Percentiles rank a stretch among this genome's conserved stretches.
Conservation (phyloP, 2,329 filamentous ascomycete species). For the Talaromyces sp. region DNA sequence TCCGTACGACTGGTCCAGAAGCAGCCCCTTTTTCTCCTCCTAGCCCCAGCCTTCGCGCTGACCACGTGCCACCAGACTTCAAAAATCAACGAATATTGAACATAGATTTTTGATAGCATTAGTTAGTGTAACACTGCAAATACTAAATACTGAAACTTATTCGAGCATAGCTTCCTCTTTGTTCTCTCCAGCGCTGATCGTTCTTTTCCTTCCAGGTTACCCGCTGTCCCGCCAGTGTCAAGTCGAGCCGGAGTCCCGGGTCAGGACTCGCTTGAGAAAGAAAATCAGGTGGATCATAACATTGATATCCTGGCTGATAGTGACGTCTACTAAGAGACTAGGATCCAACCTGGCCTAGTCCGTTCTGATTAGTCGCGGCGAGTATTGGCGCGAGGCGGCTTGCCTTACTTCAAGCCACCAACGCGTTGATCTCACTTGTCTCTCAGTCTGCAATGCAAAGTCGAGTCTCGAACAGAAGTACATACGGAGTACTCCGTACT, state of each 20-base stretch:
- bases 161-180: background rate
- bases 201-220: too few species aligned
- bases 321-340: background rate
- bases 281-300: too few species aligned
- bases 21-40: background rate
- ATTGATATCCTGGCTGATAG: background rate
- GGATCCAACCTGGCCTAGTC: background rate
- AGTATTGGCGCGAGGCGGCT: constrained; percentile 10
- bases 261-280: background rate
- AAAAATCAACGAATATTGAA: background rate
- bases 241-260: background rate
- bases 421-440: background rate
- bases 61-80: background rate
- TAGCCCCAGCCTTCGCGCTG: background rate
- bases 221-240: background rate
- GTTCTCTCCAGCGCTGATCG: background rate
- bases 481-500: background rate
- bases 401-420: constrained; percentile 5
- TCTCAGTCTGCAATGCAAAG: background rate
- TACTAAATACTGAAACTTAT: background rate
- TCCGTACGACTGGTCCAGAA: constrained; percentile 5
- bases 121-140: background rate
- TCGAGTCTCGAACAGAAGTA: background rate
- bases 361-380: constrained; percentile 9
- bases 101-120: background rate